phyloP scores from a whole-genome alignment of 2,329 filamentous ascomycete species.

The Colletotrichum musicola region DNA sequence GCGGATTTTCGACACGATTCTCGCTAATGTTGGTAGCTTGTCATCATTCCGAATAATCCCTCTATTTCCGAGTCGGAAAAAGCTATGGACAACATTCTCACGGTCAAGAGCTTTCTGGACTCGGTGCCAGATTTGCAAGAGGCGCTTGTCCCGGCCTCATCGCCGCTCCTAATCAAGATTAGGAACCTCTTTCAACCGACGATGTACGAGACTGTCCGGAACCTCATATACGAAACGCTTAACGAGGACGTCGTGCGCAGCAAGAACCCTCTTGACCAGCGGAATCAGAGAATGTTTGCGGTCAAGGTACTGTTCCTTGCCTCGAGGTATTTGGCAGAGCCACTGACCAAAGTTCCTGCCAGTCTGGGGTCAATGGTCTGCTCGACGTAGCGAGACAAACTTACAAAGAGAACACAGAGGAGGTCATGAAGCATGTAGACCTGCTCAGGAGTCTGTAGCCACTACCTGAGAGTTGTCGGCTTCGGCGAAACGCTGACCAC shows the following conservation, averaged over 20 bases:
- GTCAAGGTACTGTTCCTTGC: constrained; percentile 71
- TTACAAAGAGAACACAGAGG: constrained; percentile 88
- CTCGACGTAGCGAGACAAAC: constrained; percentile 90
- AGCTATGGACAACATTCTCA: constrained; percentile 86
- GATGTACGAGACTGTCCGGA: constrained; percentile 70
- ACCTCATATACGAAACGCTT: constrained; percentile 76
- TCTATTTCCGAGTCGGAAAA: constrained; percentile 80
- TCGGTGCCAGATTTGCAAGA: constrained; percentile 76
- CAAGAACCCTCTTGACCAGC: constrained; percentile 82
- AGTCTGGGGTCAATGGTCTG: constrained; percentile 85
- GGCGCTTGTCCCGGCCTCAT: constrained; percentile 74
- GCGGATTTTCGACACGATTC: not conserved
- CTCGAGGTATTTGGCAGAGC: constrained; percentile 5
- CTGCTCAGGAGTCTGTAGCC: constrained; percentile 70
- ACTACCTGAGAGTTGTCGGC: not conserved
- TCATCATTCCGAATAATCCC: constrained; percentile 76
- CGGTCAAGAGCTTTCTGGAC: constrained; percentile 84
- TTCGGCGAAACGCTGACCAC: not conserved
- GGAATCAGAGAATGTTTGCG: constrained; percentile 92
- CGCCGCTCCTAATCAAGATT: constrained; percentile 75
- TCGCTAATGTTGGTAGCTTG: constrained; percentile 66
- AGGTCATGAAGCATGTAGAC: constrained; percentile 78
- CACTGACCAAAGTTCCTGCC: not conserved
- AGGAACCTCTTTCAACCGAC: constrained; percentile 76
- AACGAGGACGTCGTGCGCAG: constrained; percentile 86